Conservation (phyloP, 768 basidiomycete species). For the Suillus paluster region DNA sequence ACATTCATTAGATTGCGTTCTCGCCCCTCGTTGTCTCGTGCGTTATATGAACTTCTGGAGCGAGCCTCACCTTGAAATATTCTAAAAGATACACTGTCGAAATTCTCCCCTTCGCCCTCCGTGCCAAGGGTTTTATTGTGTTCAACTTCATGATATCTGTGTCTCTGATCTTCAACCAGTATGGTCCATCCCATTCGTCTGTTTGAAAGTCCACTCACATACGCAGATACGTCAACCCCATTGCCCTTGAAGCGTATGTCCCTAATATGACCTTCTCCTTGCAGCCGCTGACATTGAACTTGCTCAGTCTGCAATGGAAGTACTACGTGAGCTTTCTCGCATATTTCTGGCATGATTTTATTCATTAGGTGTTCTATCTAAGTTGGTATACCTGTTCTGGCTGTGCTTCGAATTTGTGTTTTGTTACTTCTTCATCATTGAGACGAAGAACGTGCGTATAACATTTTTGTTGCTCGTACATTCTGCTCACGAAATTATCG, state of each 20-base stretch:
- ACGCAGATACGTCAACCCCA: conserved; percentile 40
- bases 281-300: not conserved
- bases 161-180: too few relatives aligned
- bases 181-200: conserved; percentile 27
- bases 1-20: conserved; percentile 40
- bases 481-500: not conserved
- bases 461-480: not conserved
- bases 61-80: not conserved
- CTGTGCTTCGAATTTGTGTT: conserved; percentile 48
- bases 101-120: conserved; percentile 45
- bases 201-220: conserved; percentile 22
- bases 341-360: not conserved
- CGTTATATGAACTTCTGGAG: conserved; percentile 13
- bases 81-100: conserved; percentile 43
- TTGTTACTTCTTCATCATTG: conserved; percentile 41
- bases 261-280: not conserved
- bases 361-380: not conserved
- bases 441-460: conserved; percentile 40
- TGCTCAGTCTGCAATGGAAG: conserved; percentile 45
- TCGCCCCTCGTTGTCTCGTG: conserved; percentile 45
- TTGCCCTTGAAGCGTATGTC: too few relatives aligned
- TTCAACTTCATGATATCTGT: conserved; percentile 44
- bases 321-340: conserved; percentile 42
- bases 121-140: conserved; percentile 44
- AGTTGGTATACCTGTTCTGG: conserved; percentile 48